Percentiles rank a stretch among this genome's conserved stretches.
These are phyloP conservation scores for Kitagawia praeruptora DNA, from an alignment of 129 eudicot species.

Conservation along the genomic window DNA sequence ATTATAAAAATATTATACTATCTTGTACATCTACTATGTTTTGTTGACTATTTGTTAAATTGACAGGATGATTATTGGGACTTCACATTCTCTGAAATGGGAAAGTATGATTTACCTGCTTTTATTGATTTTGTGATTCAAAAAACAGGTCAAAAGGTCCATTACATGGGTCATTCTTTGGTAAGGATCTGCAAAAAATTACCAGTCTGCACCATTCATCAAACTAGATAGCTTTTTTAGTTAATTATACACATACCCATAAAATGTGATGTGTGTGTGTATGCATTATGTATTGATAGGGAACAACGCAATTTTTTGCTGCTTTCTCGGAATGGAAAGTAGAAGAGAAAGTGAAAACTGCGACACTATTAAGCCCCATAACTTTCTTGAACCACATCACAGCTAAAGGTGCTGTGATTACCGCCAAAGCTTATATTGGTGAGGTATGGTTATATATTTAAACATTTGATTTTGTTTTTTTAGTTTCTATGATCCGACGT, in stretches of 20 bases:
- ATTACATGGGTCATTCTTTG: background rate
- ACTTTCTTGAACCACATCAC: background rate
- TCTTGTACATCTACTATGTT: background rate
- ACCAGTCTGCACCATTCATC: too few species aligned
- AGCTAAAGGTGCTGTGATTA: background rate
- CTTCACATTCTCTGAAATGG: slow-evolving; percentile 1
- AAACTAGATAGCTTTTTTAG: too few species aligned
- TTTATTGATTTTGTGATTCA: background rate
- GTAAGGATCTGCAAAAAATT: background rate
- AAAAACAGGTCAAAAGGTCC: background rate
- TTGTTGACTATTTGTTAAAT: background rate
- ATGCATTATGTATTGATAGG: background rate
- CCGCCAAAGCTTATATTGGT: background rate
- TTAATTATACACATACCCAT: too few species aligned
- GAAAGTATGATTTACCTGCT: background rate
- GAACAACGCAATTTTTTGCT: background rate
- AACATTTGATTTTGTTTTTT: background rate
- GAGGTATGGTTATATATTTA: background rate
- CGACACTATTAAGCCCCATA: slow-evolving; percentile 3
- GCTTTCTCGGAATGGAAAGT: background rate
- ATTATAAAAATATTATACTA: background rate
- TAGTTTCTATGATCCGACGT: too few species aligned
- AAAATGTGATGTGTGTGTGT: too few species aligned
- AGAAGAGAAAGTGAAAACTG: background rate
- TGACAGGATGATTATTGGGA: background rate